Evolutionary conservation across 805 yeast genomes (phyloP).

Genomic region (Saturnispora diversa): DNA sequence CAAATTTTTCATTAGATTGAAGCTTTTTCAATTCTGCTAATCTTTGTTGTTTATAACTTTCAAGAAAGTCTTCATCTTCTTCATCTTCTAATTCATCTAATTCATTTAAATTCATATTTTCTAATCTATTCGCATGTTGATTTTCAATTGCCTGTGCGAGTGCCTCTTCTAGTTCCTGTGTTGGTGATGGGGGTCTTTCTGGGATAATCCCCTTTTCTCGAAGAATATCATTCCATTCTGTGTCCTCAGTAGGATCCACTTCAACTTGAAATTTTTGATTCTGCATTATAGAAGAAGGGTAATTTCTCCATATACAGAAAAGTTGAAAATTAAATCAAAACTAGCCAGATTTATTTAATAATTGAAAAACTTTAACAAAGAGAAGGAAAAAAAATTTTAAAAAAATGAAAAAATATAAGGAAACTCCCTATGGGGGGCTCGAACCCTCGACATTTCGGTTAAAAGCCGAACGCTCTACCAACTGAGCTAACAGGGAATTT

Average conservation of each 20-base stretch:
- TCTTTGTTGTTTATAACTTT: slow-evolving; percentile 67
- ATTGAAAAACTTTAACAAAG: background rate
- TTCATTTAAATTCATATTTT: slow-evolving; percentile 68
- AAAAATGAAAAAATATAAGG: background rate
- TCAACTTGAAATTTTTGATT: slow-evolving; percentile 69
- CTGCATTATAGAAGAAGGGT: slow-evolving; percentile 4
- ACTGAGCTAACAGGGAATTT: slow-evolving; percentile 47
- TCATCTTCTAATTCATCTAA: slow-evolving; percentile 84
- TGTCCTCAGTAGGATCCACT: slow-evolving; percentile 92
- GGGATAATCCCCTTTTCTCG: slow-evolving; percentile 89
- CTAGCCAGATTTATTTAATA: too few species aligned
- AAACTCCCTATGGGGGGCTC: slow-evolving; percentile 50
- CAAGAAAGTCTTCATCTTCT: slow-evolving; percentile 85
- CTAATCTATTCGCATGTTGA: slow-evolving; percentile 80
- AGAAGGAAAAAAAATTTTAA: background rate
- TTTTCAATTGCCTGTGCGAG: slow-evolving; percentile 69
- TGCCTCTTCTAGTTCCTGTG: slow-evolving; percentile 80
- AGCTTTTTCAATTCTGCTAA: slow-evolving; percentile 63
- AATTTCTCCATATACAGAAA: background rate
- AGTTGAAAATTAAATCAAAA: background rate
- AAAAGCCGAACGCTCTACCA: slow-evolving; percentile 65
- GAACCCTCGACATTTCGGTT: slow-evolving; percentile 57
- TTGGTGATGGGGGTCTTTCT: slow-evolving; percentile 81
- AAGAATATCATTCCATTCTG: slow-evolving; percentile 97
- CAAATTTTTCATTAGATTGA: slow-evolving; percentile 52